A percentile compares a stretch with the other conserved stretches of the same genome.
Evolutionary conservation across 164 flowering plant species (phyloP).

Genomic region (Magnolia changhungtana): DNA sequence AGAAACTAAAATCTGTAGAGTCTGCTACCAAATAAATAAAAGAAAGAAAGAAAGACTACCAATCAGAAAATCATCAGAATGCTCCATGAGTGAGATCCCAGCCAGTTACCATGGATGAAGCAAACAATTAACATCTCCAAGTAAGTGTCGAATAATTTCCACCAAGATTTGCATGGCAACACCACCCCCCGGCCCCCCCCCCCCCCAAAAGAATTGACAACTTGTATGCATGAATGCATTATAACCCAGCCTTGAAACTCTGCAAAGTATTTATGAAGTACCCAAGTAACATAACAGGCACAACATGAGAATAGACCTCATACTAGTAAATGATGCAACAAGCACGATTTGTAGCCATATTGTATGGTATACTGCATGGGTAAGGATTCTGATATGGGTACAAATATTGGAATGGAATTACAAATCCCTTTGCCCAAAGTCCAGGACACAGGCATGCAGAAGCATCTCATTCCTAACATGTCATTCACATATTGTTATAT

Average conservation of each 20-base stretch:
- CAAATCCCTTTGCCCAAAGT: too few species aligned
- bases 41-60: too few species aligned
- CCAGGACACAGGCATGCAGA: too few species aligned
- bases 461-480: too few species aligned
- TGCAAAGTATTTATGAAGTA: neutral
- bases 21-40: neutral
- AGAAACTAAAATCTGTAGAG: neutral
- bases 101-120: too few species aligned
- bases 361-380: neutral
- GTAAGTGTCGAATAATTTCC: neutral
- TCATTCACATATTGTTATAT: too few species aligned
- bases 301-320: neutral
- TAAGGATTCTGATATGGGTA: neutral
- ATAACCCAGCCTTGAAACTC: neutral
- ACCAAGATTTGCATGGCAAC: neutral
- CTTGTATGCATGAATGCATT: neutral
- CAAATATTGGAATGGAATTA: too few species aligned
- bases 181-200: neutral
- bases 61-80: neutral
- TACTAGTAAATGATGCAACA: neutral
- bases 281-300: neutral
- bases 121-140: too few species aligned
- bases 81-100: too few species aligned
- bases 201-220: too few species aligned
- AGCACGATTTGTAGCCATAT: neutral